These are phyloP conservation scores for Zygosaccharomyces bailii DNA, from an alignment of 805 yeast genomes.

Conservation along the genomic window DNA sequence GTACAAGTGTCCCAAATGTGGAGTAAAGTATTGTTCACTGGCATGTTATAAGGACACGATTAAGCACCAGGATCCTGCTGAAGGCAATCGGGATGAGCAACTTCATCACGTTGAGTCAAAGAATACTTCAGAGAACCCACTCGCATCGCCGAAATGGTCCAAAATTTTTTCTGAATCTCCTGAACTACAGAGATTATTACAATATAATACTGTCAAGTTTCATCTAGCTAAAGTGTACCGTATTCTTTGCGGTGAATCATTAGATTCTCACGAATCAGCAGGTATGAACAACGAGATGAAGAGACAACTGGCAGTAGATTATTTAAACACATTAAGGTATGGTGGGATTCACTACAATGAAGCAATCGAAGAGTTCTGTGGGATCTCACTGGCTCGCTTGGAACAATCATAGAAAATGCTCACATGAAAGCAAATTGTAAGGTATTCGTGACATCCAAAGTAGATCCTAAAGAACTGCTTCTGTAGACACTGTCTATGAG, in stretches of 20 bases:
- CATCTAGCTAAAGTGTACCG: conserved; percentile 50
- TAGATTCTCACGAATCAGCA: conserved; percentile 19
- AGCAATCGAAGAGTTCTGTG: conserved; percentile 62
- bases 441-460: conserved; percentile 18
- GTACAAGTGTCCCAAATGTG: conserved; percentile 50
- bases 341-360: conserved; percentile 63
- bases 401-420: background rate
- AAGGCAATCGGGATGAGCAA: background rate
- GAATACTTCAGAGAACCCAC: background rate
- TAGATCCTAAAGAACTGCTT: conserved; percentile 26
- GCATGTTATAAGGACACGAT: conserved; percentile 45
- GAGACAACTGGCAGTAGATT: conserved; percentile 52
- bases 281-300: conserved; percentile 37
- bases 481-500: conserved; percentile 28
- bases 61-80: conserved; percentile 31
- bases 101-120: conserved; percentile 5
- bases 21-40: conserved; percentile 51
- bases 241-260: conserved; percentile 37
- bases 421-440: background rate
- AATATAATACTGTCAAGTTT: conserved; percentile 47
- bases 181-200: conserved; percentile 44
- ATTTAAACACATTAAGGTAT: conserved; percentile 51
- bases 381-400: conserved; percentile 12
- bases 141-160: conserved; percentile 23
- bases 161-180: conserved; percentile 39